These are phyloP conservation scores for Lentinus polychrous DNA, from an alignment of 1,284 basidiomycete genomes.

Conservation along the genomic window DNA sequence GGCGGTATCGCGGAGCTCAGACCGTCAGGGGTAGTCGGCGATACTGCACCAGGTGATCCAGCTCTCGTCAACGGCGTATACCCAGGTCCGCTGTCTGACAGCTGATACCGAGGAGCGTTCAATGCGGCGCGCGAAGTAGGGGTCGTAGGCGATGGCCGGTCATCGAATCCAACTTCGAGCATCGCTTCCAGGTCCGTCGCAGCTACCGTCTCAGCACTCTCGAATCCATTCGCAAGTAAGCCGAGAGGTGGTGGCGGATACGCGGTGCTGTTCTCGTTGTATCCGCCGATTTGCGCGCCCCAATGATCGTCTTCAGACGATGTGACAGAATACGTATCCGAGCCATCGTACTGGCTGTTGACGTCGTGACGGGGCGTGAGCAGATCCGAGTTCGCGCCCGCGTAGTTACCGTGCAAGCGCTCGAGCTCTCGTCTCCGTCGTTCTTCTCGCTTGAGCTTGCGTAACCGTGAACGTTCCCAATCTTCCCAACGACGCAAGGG, in stretches of 20 bases:
- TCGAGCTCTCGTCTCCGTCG: conserved; percentile 77
- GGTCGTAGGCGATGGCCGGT: conserved; percentile 33
- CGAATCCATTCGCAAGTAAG: conserved; percentile 42
- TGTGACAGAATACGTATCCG: conserved; percentile 69
- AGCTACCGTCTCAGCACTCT: conserved; percentile 59
- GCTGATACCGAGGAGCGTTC: conserved; percentile 49
- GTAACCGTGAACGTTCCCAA: conserved; percentile 95
- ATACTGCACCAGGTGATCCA: conserved; percentile 39
- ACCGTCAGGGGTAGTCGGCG: conserved; percentile 40
- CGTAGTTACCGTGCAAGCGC: conserved; percentile 62
- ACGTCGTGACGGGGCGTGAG: conserved; percentile 48
- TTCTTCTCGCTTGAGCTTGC: conserved; percentile 89
- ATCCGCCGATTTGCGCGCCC: conserved; percentile 80
- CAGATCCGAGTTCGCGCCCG: conserved; percentile 52
- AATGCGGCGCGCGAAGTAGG: conserved; percentile 20
- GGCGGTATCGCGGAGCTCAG: conserved; percentile 30
- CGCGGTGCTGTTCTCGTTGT: conserved; percentile 77
- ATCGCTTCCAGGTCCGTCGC: conserved; percentile 81
- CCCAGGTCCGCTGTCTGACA: conserved; percentile 43
- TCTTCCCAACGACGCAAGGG: conserved; percentile 97
- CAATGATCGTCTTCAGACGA: conserved; percentile 93
- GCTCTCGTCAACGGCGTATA: conserved; percentile 52
- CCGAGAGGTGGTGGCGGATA: conserved; percentile 83
- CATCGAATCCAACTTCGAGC: conserved; percentile 84
- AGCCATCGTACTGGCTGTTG: conserved; percentile 62